Conservation (phyloP, 345 rosid genomes). For the Melaleuca alternifolia region DNA sequence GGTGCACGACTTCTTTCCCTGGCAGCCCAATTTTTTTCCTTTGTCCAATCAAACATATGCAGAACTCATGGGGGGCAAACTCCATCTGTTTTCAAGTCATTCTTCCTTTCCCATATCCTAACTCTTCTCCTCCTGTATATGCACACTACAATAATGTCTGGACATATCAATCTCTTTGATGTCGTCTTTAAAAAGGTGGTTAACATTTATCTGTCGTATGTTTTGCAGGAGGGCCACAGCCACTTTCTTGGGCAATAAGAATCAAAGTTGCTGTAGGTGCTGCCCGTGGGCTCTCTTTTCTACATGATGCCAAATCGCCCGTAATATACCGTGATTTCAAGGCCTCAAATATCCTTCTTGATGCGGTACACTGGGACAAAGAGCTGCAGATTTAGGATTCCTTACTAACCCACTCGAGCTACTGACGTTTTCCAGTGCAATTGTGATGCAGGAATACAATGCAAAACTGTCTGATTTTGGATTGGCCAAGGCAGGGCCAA, state of each 20-base stretch:
- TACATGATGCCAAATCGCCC: conserved; percentile 82
- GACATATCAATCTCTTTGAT: not conserved
- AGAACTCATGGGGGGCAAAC: not conserved
- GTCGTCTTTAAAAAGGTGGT: not conserved
- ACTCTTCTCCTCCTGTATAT: not conserved
- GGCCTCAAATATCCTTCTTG: conserved; percentile 84
- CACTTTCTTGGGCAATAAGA: conserved; percentile 80
- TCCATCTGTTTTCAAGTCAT: not conserved
- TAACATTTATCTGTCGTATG: not conserved
- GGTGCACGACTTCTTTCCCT: not conserved
- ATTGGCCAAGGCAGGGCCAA: conserved; percentile 96
- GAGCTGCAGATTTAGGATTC: not conserved
- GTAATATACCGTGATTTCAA: conserved; percentile 92
- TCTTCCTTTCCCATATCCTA: not conserved
- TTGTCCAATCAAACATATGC: not conserved
- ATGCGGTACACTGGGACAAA: conserved; percentile 38
- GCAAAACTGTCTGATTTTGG: conserved; percentile 93
- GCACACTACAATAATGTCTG: not conserved
- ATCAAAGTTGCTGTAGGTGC: conserved; percentile 85
- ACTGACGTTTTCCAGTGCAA: not conserved
- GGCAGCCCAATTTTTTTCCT: not conserved
- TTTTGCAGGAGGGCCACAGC: conserved; percentile 63
- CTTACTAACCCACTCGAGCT: not conserved
- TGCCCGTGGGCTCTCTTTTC: conserved; percentile 86
- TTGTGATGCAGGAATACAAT: conserved; percentile 64